These are phyloP conservation scores for Phytophthora sansomeana DNA, from an alignment of 352 stramenopile genomes.

Conservation along the genomic window DNA sequence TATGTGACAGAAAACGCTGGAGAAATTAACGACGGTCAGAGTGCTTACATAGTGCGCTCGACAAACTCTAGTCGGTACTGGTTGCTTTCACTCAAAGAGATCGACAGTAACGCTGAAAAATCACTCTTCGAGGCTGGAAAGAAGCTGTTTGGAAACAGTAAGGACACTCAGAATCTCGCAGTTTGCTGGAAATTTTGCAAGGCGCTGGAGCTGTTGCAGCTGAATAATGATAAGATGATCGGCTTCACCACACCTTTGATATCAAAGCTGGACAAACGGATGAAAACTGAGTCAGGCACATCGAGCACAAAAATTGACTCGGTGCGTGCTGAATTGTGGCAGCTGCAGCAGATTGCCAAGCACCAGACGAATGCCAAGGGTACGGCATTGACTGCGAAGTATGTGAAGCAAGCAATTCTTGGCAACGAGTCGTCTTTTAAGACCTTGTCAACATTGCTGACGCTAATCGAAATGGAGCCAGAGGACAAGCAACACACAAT, in stretches of 20 bases:
- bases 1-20: slow-evolving; percentile 57
- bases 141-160: slow-evolving; percentile 23
- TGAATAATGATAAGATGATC: slow-evolving; percentile 49
- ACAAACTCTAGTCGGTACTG: slow-evolving; percentile 32
- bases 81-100: slow-evolving; percentile 35
- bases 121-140: slow-evolving; percentile 42
- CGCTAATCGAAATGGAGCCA: slow-evolving; percentile 71
- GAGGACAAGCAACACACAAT: slow-evolving; percentile 52
- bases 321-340: slow-evolving; percentile 74
- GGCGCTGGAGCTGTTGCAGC: slow-evolving; percentile 56
- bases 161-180: slow-evolving; percentile 38
- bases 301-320: slow-evolving; percentile 23
- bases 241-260: slow-evolving; percentile 58
- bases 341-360: slow-evolving; percentile 65
- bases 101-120: slow-evolving; percentile 33
- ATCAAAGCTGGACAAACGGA: slow-evolving; percentile 38
- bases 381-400: slow-evolving; percentile 27
- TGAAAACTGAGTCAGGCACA: slow-evolving; percentile 8
- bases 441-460: slow-evolving; percentile 67
- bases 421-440: slow-evolving; percentile 61
- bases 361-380: slow-evolving; percentile 34
- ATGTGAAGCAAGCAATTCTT: slow-evolving; percentile 46
- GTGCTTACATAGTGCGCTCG: slow-evolving; percentile 51
- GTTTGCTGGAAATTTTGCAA: slow-evolving; percentile 81
- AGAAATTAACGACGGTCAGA: slow-evolving; percentile 58